These are phyloP conservation scores for Nicotiana tabacum DNA, from an alignment of 257 asterid genomes.

Conservation along the genomic window DNA sequence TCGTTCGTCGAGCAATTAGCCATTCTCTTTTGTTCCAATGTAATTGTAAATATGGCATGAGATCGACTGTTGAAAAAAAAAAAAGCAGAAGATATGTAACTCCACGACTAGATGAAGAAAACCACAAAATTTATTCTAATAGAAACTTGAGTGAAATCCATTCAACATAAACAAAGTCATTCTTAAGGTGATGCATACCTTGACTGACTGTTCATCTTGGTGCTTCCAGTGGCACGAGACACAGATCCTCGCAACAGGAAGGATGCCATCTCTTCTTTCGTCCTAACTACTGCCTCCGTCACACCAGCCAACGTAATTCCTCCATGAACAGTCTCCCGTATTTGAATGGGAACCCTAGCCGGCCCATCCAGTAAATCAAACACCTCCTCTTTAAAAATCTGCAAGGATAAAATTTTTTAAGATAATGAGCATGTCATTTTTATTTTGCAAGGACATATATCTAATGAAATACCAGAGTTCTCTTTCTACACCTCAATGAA, in stretches of 20 bases:
- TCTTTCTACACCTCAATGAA: slow-evolving; percentile 71
- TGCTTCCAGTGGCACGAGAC: slow-evolving; percentile 95
- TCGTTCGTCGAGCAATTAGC: slow-evolving; percentile 40
- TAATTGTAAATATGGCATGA: slow-evolving; percentile 94
- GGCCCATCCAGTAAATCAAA: slow-evolving; percentile 79
- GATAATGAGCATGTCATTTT: neutral
- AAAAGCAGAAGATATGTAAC: neutral
- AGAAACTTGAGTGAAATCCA: neutral
- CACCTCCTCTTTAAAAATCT: slow-evolving; percentile 97
- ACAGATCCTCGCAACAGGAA: slow-evolving; percentile 75
- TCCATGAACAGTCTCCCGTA: slow-evolving; percentile 79
- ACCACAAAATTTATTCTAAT: neutral
- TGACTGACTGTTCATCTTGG: slow-evolving; percentile 95
- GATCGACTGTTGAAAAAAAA: slow-evolving; percentile 55
- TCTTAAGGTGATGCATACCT: slow-evolving; percentile 37
- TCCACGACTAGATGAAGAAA: neutral
- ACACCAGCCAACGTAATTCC: slow-evolving; percentile 96
- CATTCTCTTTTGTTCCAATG: slow-evolving; percentile 77
- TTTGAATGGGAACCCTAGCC: slow-evolving; percentile 85
- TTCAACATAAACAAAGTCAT: neutral
- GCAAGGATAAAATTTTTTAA: slow-evolving; percentile 16
- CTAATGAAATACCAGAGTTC: slow-evolving; percentile 7
- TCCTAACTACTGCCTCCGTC: slow-evolving; percentile 85
- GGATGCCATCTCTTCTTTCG: slow-evolving; percentile 90
- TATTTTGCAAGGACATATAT: neutral